Conservation (phyloP, 2,329 filamentous ascomycete species). For the Seiridium unicorne region DNA sequence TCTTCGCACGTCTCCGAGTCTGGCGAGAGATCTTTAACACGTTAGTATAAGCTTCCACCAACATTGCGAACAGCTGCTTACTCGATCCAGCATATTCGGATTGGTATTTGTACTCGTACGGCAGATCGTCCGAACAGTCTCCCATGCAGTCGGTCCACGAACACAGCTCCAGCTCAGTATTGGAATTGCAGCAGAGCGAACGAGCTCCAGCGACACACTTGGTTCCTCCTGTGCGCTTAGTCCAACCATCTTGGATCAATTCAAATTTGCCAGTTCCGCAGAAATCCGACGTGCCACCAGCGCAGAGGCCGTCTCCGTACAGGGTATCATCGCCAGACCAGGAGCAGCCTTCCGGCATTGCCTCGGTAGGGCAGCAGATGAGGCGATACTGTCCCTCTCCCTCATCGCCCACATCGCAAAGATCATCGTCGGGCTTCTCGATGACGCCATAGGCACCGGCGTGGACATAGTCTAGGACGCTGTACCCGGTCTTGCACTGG, state of each 20-base stretch:
- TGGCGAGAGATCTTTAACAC: background rate
- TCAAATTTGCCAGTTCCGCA: background rate
- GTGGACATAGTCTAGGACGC: constrained; percentile 2
- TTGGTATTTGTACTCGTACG: background rate
- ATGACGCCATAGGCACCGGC: background rate
- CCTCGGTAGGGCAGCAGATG: background rate
- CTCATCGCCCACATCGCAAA: background rate
- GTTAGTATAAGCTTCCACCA: background rate
- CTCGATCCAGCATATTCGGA: background rate
- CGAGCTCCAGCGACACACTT: background rate
- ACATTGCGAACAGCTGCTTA: background rate
- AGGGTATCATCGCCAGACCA: background rate
- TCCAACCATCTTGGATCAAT: background rate
- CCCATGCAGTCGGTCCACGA: constrained; percentile 1
- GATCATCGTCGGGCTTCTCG: background rate
- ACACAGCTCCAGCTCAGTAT: background rate
- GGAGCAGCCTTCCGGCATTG: background rate
- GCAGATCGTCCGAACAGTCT: background rate
- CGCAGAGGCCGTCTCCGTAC: background rate
- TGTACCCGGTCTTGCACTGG: background rate
- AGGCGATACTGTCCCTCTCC: background rate
- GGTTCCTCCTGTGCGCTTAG: background rate
- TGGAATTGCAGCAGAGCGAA: background rate
- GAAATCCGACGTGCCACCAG: background rate
- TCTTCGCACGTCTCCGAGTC: background rate